These are phyloP conservation scores for Gossypium longicalyx DNA, from an alignment of 345 rosid species.

Conservation along the genomic window DNA sequence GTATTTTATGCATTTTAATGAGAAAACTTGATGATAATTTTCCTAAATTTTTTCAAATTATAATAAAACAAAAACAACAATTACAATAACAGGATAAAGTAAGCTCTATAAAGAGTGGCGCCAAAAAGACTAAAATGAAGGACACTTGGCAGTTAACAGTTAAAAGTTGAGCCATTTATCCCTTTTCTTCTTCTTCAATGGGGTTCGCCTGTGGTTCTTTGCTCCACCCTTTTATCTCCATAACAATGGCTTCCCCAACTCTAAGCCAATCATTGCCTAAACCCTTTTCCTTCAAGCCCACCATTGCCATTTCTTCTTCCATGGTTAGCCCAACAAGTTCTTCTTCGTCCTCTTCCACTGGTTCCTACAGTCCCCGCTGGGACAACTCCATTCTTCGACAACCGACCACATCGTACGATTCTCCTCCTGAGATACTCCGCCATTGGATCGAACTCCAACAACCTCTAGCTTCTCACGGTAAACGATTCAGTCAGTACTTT, in stretches of 20 bases:
- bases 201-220: conserved; percentile 26
- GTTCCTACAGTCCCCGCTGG: conserved; percentile 41
- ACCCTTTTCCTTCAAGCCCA: conserved; percentile 11
- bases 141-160: not conserved
- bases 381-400: conserved; percentile 28
- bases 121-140: not conserved
- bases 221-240: conserved; percentile 25
- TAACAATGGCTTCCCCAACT: conserved; percentile 4
- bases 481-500: not conserved
- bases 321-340: conserved; percentile 25
- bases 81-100: not conserved
- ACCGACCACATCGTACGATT: conserved; percentile 20
- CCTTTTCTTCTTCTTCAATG: conserved; percentile 4
- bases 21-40: not conserved
- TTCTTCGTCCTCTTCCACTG: conserved; percentile 22
- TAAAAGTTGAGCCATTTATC: not conserved
- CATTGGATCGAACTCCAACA: conserved; percentile 59
- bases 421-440: conserved; percentile 45
- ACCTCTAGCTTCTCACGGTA: conserved; percentile 43
- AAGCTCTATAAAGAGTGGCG: not conserved
- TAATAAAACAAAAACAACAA: no score
- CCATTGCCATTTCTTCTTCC: conserved; percentile 24
- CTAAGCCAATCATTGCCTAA: not conserved
- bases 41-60: not conserved
- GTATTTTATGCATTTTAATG: not conserved